phyloP scores from a whole-genome alignment of 176 grass and related monocot species.

The Aechmea fasciata region DNA sequence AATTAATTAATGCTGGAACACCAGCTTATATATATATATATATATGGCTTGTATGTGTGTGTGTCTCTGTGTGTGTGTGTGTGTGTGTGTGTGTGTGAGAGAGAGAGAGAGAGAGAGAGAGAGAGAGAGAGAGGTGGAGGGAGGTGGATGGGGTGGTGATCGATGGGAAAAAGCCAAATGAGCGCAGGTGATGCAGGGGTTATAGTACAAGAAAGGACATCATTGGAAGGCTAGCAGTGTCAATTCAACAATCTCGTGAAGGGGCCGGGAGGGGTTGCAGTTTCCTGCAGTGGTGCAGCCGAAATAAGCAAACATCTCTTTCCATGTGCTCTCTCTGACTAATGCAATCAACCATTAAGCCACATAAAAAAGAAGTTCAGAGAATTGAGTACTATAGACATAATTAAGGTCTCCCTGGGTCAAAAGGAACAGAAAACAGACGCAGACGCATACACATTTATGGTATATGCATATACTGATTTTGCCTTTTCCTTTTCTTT shows the following conservation, averaged over 20 bases:
- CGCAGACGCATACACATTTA: too few species aligned
- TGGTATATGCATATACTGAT: too few species aligned
- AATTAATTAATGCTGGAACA: constrained; percentile 7
- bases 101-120: not conserved
- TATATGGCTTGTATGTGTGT: constrained; percentile 3
- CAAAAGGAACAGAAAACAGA: not conserved
- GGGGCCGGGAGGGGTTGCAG: not conserved
- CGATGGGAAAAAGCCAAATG: constrained; percentile 1
- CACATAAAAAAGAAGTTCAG: not conserved
- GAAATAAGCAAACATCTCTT: constrained; percentile 14
- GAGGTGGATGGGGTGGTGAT: not conserved
- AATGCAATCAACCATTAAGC: constrained; percentile 12
- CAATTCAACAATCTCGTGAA: not conserved
- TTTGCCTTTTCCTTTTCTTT: too few species aligned
- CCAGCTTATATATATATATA: too few species aligned
- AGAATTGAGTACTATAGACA: not conserved
- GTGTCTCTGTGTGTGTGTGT: not conserved
- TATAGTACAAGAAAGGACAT: constrained; percentile 19
- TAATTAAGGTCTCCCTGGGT: constrained; percentile 1
- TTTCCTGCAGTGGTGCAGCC: constrained; percentile 10
- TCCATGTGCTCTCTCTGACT: constrained; percentile 6
- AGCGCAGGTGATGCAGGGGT: not conserved
- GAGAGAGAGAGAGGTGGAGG: not conserved
- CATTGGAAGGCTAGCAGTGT: constrained; percentile 2
- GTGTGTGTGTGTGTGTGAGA: not conserved